A percentile compares a stretch with the other conserved stretches of the same genome.
Evolutionary conservation across 257 asterid genomes (phyloP).

Genomic region (Solanum pinnatisectum): DNA sequence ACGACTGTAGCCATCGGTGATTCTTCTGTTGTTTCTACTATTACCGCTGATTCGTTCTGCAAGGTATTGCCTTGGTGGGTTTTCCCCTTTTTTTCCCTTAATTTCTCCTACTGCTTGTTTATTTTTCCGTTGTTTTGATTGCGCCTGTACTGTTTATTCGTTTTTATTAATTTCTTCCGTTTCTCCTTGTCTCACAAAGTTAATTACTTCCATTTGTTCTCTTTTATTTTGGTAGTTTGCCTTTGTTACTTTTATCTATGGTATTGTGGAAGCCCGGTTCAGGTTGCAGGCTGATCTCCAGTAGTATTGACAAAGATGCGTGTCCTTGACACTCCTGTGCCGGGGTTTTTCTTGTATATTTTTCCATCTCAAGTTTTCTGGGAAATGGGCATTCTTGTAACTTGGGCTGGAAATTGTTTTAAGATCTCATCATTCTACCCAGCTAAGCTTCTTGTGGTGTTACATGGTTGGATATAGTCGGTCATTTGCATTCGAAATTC

Average conservation of each 20-base stretch:
- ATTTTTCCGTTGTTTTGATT: neutral
- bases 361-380: neutral
- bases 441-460: neutral
- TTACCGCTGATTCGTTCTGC: conserved; percentile 29
- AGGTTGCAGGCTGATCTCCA: neutral
- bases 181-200: neutral
- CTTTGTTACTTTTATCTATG: neutral
- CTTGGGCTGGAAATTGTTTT: neutral
- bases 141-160: neutral
- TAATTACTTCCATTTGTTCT: neutral
- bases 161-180: neutral
- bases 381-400: neutral
- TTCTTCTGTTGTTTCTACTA: conserved; percentile 15
- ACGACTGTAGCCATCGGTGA: conserved; percentile 16
- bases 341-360: neutral
- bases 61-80: conserved; percentile 42
- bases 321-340: neutral
- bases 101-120: neutral
- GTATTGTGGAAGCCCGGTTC: neutral
- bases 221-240: neutral
- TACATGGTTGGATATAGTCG: neutral
- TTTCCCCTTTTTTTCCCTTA: neutral
- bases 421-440: neutral
- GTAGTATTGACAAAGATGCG: neutral
- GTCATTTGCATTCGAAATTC: neutral